These are phyloP conservation scores for Trichophyton schoenleinii DNA, from an alignment of 2,329 filamentous ascomycete species.

Conservation along the genomic window DNA sequence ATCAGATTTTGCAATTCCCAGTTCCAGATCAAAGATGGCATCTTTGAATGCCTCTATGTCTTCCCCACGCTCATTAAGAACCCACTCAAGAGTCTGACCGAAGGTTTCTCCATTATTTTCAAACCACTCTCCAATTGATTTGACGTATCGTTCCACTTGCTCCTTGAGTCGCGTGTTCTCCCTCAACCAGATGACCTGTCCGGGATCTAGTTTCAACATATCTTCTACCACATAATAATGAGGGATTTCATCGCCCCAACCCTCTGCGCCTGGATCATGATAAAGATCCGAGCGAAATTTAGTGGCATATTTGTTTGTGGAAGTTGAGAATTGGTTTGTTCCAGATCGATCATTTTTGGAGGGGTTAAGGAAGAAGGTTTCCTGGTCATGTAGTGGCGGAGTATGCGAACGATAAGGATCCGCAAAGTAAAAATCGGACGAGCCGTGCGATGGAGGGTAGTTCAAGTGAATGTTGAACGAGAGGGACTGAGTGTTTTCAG, in stretches of 20 bases:
- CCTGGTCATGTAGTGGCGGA: neutral
- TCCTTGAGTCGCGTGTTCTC: conserved; percentile 45
- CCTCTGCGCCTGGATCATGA: conserved; percentile 45
- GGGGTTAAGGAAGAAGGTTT: neutral
- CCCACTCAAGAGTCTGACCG: conserved; percentile 45
- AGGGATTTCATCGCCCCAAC: conserved; percentile 52
- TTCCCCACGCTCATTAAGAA: conserved; percentile 43
- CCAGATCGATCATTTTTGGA: conserved; percentile 8
- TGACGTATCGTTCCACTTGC: conserved; percentile 45
- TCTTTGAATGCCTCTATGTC: conserved; percentile 33
- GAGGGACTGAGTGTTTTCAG: conserved; percentile 37
- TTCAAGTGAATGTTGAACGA: conserved; percentile 43
- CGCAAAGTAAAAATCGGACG: conserved; percentile 16
- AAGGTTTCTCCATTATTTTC: conserved; percentile 52
- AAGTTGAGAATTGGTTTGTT: neutral
- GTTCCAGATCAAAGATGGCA: conserved; percentile 21
- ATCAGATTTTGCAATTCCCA: conserved; percentile 20
- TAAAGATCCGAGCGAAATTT: conserved; percentile 37
- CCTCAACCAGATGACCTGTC: conserved; percentile 45
- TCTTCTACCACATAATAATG: conserved; percentile 54
- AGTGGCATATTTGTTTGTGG: conserved; percentile 29
- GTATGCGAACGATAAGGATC: conserved; percentile 6
- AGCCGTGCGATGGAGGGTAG: conserved; percentile 29
- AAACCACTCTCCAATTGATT: conserved; percentile 46
- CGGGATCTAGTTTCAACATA: conserved; percentile 51